Base-by-base conservation (phyloP, 441 rosid genomes). In the Pelargonium australe region DNA sequence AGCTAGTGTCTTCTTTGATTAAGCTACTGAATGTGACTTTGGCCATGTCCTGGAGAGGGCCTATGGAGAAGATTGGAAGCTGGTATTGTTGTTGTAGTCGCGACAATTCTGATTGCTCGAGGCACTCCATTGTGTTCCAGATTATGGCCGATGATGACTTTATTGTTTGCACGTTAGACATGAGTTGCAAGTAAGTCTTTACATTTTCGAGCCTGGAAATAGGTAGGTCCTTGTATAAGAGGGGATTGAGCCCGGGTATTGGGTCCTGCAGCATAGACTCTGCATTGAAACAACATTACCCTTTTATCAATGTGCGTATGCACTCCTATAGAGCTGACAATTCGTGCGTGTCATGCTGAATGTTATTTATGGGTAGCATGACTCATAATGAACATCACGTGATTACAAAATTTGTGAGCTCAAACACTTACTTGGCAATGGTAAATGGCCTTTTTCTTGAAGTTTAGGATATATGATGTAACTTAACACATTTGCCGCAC, bases 11-110 rank as follows among this genome's bases (percentile, higher is more conserved):
- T 66, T 73, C 80, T 51, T 47, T 19, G 1, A 76, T 28, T 47
- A 73, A 13, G 19, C 69, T 68, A 19, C 62, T 51, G 4, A 58
- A 41, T 53, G 53, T 7, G 23, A 49, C 25, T 53, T 75, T 80
- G 7, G 72, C 71, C 9, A 72, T 49, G 61, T 81, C 71, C 72
- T 78, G 78, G 8, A 80, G 34, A n/a, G 79, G 81, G 9, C 76
- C 74, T 2, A 78, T 10, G 12, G 67, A 64, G 68, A 76, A 71
- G 66, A 70, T 43, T 7, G 74, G 61, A 19, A 65, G 37, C 1
- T 53, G 14, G 66, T 44, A 65, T 3, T 61, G 9, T 25, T 70
- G 51, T 16, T 73, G 65, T 25, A 73, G 37, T 41, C 70, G 64
- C 12, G 17, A 3, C 2, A 80, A n/a, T 40, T 37, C 19, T 34